Conservation (phyloP, 768 basidiomycete genomes). For the Trametes sanguinea region DNA sequence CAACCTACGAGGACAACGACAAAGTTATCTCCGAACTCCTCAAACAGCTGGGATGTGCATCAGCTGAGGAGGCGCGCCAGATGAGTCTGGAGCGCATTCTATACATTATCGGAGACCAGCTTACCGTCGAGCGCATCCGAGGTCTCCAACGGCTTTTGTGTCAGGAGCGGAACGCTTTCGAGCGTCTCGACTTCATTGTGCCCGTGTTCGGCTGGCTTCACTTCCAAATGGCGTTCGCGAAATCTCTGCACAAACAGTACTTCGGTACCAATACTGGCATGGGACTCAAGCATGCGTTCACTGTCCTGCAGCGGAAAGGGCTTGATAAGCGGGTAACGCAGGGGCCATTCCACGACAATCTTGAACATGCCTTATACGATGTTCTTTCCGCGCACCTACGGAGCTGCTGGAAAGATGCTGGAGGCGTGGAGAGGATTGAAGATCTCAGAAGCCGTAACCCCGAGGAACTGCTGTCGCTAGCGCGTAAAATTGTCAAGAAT, state of each 20-base stretch:
- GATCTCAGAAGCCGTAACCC: no score
- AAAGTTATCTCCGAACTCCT: no score
- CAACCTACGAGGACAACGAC: no score
- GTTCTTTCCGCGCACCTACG: slow-evolving; percentile 41
- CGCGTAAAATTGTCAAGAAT: no score
- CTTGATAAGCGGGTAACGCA: slow-evolving; percentile 16
- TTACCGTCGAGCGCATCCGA: slow-evolving; percentile 41
- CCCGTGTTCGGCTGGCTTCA: slow-evolving; percentile 46
- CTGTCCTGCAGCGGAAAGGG: slow-evolving; percentile 27
- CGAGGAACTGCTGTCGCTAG: no score
- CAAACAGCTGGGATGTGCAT: no score
- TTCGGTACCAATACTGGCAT: slow-evolving; percentile 31
- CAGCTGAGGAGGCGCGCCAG: no score
- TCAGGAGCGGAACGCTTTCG: slow-evolving; percentile 42
- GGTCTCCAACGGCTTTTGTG: slow-evolving; percentile 38
- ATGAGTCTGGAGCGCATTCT: no score
- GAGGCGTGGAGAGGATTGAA: slow-evolving; percentile 25
- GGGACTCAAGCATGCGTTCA: slow-evolving; percentile 27
- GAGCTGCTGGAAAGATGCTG: slow-evolving; percentile 34
- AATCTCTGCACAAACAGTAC: slow-evolving; percentile 43
- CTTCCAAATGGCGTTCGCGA: slow-evolving; percentile 15
- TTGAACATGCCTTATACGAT: slow-evolving; percentile 39
- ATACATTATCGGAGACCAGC: slow-evolving; percentile 37
- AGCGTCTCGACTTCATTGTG: slow-evolving; percentile 38
- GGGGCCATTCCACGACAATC: slow-evolving; percentile 31